phyloP scores from a whole-genome alignment of 163 green algal genomes.

The Scenedesmus sp. region DNA sequence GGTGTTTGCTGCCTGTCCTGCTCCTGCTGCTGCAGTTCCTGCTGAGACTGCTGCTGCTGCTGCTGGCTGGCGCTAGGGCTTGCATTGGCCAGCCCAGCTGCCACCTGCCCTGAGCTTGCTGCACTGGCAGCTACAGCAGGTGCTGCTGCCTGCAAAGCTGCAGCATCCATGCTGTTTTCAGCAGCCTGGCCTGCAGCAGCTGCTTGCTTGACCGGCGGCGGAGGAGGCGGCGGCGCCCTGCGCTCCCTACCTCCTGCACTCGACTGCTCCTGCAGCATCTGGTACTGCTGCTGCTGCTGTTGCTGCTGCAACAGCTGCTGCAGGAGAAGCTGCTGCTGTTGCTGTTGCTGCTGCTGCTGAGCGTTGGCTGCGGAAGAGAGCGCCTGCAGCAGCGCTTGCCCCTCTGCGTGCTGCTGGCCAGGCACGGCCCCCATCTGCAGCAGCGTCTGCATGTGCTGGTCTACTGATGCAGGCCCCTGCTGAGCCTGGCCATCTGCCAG shows the following conservation, averaged over 20 bases:
- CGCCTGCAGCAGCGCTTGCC: not conserved
- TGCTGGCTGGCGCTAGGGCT: not conserved
- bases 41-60: slow-evolving; percentile 21
- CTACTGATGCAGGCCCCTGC: not conserved
- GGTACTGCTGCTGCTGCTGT: not conserved
- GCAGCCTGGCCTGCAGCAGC: slow-evolving; percentile 7
- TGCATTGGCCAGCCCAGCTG: not conserved
- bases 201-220: not conserved
- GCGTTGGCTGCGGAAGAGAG: not conserved
- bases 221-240: not conserved
- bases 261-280: not conserved
- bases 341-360: slow-evolving; percentile 28
- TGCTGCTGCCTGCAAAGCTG: not conserved
- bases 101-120: not conserved
- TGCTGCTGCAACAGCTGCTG: slow-evolving; percentile 28
- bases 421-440: slow-evolving; percentile 48
- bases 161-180: slow-evolving; percentile 26
- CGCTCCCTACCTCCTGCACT: not conserved
- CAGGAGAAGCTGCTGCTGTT: not conserved
- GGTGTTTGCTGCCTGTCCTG: not conserved
- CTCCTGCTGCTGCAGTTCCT: not conserved
- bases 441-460: slow-evolving; percentile 6
- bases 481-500: not conserved
- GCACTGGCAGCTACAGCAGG: not conserved
- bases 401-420: slow-evolving; percentile 29